Base-by-base conservation (phyloP, 2,329 filamentous ascomycete species). In the Nigrospora sphaerica region DNA sequence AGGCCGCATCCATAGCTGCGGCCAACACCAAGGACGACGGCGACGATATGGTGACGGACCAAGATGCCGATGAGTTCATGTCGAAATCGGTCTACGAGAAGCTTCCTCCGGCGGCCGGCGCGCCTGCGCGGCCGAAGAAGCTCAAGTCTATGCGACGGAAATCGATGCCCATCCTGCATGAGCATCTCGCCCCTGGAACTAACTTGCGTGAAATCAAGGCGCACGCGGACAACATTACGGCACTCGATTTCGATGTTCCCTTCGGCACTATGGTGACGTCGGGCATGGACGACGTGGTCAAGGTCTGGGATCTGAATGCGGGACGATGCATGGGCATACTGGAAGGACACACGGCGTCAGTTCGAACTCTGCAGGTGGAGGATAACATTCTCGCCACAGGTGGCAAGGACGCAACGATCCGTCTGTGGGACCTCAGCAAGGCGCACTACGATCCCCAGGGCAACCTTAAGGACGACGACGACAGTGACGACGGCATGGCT, bases 11-110 rank as follows among this genome's bases (percentile, higher is more conserved):
- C 16, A 68, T 80, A 48, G 77, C 74, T 9, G 66, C 73, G 53
- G 69, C 72, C 44, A 73, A 14, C 69, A 74, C 45, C 73, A 73
- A 50, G 72, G 76, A 28, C 34, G 56, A 62, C 13, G 77, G 79
- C 44, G 71, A 75, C 39, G 78, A 80, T 50, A 61, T 75, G 9
- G 72, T 72, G 19, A 70, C 71, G 33, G 75, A 74, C 52, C 68
- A 71, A 48, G 71, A 74, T 43, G 71, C 76, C 33, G 68, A 74
- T 36, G 77, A 74, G 1, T 98, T 97, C 71, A 97, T 97, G 93
- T 96, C 93, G 3, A 89, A 96, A 65, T 96, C 91, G 12, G 88
- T 98, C 56, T 98, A 97, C 64, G 87, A 95, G 55, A 96, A 96
- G 67, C 71, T 98, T 10, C 88, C 91, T 1, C 68, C 70, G 11